Base-by-base conservation (phyloP, 1,139 yeast genomes). In the Taiozyma sp. region DNA sequence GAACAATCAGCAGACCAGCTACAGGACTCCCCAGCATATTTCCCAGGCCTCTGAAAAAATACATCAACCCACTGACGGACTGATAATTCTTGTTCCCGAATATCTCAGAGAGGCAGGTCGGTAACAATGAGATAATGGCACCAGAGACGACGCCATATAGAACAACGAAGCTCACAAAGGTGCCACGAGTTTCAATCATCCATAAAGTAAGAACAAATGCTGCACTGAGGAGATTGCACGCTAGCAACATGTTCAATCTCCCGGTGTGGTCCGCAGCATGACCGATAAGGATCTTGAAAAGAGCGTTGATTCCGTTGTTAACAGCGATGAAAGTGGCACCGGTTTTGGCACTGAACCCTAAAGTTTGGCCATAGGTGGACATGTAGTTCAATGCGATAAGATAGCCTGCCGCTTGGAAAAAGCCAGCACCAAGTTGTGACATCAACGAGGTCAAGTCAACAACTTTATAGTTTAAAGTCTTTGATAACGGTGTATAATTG, bases 141-240 rank as follows among this genome's bases (percentile, higher is more conserved):
- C 79, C 79, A 4, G 75, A 69, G 51, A 75, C 72, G 59, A 80
- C 76, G 0, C 88, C 88, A 50, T 77, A 78, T 1, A 77, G 42
- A 0, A 71, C 72, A 5, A 81, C 71, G 59, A 37, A 37, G 14
- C 24, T 21, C 24, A 37, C 41, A 37, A 37, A 37, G 6, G 41
- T 37, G 24, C 41, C 41, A 49, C 61, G 59, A 1, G 65, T 51
- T 4, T 67, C 56, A 7, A 66, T 63, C 56, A 68, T 47, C 76
- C 76, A 72, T 22, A 73, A 59, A 8, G 68, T 65, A 48, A 70
- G 65, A 0, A 72, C 64, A 8, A 69, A 59, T 1, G 57, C 50
- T 0, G 72, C 66, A 52, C 75, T 69, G 22, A 67, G 37, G 4
- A 69, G 43, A 53, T 68, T 66, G 52, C 76, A 73, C 14, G 68